Base-by-base conservation (phyloP, 768 basidiomycete genomes). In the Heimioporus sp. region DNA sequence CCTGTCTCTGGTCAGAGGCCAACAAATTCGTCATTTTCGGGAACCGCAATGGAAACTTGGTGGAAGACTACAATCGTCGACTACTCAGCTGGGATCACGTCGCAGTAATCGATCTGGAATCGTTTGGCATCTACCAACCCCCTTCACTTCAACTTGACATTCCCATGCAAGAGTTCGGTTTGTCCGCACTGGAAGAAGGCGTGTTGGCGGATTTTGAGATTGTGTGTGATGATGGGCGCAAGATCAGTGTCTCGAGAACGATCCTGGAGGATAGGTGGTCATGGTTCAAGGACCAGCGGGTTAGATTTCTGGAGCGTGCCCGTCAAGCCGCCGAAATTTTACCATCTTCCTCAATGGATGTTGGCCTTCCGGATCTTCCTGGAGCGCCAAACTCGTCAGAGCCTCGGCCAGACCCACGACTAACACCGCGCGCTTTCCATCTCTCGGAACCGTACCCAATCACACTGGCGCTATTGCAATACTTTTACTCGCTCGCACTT, bases 51-150 rank as follows among this genome's bases (percentile, higher is more conserved):
- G 90, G 93, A 7, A 93, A 90, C 63, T 80, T 95, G 21, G 90
- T 93, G 6, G 89, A 92, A 52, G 93, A 97, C 62, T 95, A 95
- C 66, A 94, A 97, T 62, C 86, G 90, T 43, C 86, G 93, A 17
- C 77, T 94, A 11, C 80, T 93, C 53, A 90, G 87, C 63, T 94
- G 91, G 90, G 90, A 94, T 61, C 90, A 98, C 63, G 84, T 95
- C 48, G 90, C 90, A 5, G 85, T 90, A 49, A 85, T 96, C 51
- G 92, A 95, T 63, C 75, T 97, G 21, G 95, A 98, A 70, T 88
- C 95, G 0, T 96, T 94, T 62, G 96, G 96, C 2, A 93, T 99
- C 56, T 98, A 98, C 65, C 88, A 91, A 58, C 88, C 93, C 0
- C 93, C 94, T 0, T 67, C 77, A 4, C 76, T 80, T 38, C 82